These are phyloP conservation scores for Trichosporon inkin DNA, from an alignment of 1,284 basidiomycete genomes.

Conservation along the genomic window DNA sequence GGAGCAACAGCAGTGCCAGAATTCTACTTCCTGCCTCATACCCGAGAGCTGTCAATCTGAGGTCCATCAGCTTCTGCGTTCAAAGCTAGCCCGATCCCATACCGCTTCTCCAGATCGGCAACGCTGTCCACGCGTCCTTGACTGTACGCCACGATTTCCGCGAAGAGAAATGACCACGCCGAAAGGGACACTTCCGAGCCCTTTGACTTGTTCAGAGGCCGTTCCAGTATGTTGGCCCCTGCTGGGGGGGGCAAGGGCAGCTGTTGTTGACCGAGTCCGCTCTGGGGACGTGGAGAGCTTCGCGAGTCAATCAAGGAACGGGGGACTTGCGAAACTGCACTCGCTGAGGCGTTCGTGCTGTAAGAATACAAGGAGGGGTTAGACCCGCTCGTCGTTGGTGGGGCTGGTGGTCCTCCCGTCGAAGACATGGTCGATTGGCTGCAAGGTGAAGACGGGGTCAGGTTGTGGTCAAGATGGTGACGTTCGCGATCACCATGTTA, in stretches of 20 bases:
- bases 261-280: conserved; percentile 1
- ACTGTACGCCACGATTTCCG: conserved; percentile 87
- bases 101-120: conserved; percentile 84
- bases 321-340: conserved; percentile 16
- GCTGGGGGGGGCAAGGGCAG: not conserved
- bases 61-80: not conserved
- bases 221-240: conserved; percentile 61
- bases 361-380: conserved; percentile 17
- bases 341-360: conserved; percentile 18
- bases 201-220: conserved; percentile 75
- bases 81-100: not conserved
- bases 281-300: conserved; percentile 11
- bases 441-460: not conserved
- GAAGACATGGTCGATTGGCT: conserved; percentile 1
- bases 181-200: conserved; percentile 72
- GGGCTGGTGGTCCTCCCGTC: not conserved
- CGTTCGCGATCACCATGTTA: not conserved
- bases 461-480: not conserved
- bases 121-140: conserved; percentile 92
- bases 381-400: not conserved
- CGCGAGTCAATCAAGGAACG: conserved; percentile 14
- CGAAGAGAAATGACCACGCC: conserved; percentile 83
- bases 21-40: conserved; percentile 82
- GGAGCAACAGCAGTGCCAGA: conserved; percentile 52
- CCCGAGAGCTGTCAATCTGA: conserved; percentile 80